These are phyloP conservation scores for Phytophthora europaea DNA, from an alignment of 352 stramenopile species.

Conservation along the genomic window DNA sequence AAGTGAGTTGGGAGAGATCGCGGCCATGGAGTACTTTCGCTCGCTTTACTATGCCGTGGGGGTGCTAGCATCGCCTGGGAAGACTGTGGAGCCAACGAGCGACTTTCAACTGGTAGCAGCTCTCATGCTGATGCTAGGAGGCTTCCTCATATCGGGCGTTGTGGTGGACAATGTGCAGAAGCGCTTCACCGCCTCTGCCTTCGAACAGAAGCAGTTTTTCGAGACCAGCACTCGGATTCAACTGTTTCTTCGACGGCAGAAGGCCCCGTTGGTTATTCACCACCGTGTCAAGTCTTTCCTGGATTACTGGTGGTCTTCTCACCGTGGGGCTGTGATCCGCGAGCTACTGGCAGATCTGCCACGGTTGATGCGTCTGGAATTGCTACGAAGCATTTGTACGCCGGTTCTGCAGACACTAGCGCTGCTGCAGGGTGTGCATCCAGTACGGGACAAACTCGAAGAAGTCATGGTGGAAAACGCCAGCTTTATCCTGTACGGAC, in stretches of 20 bases:
- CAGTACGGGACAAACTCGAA: conserved; percentile 40
- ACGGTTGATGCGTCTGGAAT: conserved; percentile 45
- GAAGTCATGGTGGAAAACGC: conserved; percentile 50
- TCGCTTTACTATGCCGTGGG: background rate
- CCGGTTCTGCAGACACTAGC: conserved; percentile 52
- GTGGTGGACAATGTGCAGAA: conserved; percentile 62
- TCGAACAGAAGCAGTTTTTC: conserved; percentile 67
- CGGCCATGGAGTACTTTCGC: background rate
- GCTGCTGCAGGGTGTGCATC: conserved; percentile 37
- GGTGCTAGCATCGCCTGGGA: background rate
- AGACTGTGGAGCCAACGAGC: background rate
- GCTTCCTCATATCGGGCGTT: background rate
- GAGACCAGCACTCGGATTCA: conserved; percentile 54
- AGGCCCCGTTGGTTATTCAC: conserved; percentile 48
- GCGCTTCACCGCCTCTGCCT: conserved; percentile 50
- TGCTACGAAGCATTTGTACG: conserved; percentile 49
- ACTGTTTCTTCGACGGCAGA: conserved; percentile 56
- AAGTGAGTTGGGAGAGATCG: background rate
- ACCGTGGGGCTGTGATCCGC: conserved; percentile 53
- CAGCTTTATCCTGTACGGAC: conserved; percentile 56
- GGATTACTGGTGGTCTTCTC: conserved; percentile 69
- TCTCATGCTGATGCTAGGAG: background rate
- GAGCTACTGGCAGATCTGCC: conserved; percentile 57
- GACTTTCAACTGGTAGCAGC: background rate
- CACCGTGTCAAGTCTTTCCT: conserved; percentile 61